Base-by-base conservation (phyloP, 2,329 filamentous ascomycete species). In the Penicillium oxalicum region DNA sequence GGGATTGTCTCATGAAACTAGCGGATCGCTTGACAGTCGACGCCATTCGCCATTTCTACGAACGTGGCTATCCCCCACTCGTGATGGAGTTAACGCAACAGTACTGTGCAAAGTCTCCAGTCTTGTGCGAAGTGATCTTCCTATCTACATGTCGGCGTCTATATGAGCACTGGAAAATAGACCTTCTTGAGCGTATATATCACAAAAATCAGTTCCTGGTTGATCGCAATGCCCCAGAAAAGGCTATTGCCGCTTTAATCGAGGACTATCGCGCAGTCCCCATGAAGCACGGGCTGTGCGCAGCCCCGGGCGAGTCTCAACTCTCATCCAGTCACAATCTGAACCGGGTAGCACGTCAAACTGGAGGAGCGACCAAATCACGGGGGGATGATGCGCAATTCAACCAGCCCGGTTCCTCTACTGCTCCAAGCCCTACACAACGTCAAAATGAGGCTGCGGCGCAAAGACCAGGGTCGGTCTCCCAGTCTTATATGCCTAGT, bases 41-140 rank as follows among this genome's bases (percentile, higher is more conserved):
- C 11, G 9, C 6, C 4, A 32, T 27, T 29, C 42, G 25, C 12
- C 18, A 18, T 9, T 57, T 67, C 47, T 57, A 52, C 26, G 33
- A 40, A 18, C 67, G 74, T 36, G 62, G 64, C 2, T 78, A 74
- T 55, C 82, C 82, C 3, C 77, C 81, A 4, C 65, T 82, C n/a
- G 73, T 79, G 32, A 71, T 74, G 45, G 82, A 86, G 56, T 65
- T 86, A 27, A 61, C 72, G 4, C 60, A 63, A n/a, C 56, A 64
- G 9, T 70, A 85, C 33, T 60, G 63, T 5, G 61, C 84, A 9
- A 61, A 60, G 6, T 85, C 82, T 0, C 60, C 68, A 0, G 69
- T 75, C 1, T 64, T 86, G 5, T 78, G 82, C 55, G 64, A 62
- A 1, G 75, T 81, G 27, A 64, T 81, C 3, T 84, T 83, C 48